Percentiles rank a stretch among this genome's conserved stretches.
These are phyloP conservation scores for Tripterygium wilfordii DNA, from an alignment of 177 flowering plant genomes.

Conservation along the genomic window DNA sequence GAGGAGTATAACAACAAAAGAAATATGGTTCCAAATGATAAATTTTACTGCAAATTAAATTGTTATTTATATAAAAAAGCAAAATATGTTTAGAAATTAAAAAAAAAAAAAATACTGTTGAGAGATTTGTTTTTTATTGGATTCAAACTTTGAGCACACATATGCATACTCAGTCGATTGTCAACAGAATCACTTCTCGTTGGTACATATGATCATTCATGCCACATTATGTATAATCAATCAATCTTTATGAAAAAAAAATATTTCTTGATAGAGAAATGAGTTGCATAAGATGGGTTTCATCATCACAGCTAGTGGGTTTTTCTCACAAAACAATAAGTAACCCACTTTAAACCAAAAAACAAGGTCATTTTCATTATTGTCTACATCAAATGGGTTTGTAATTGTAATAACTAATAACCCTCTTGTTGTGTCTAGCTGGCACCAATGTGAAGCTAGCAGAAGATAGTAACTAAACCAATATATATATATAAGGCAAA, in stretches of 20 bases:
- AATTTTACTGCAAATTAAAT: not conserved
- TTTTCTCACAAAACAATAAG: not conserved
- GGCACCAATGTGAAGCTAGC: conserved; percentile 33
- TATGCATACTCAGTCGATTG: too few species aligned
- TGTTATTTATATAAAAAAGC: not conserved
- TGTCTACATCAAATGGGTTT: conserved; percentile 14
- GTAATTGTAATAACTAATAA: too few species aligned
- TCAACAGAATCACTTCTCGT: conserved; percentile 13
- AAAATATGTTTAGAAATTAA: conserved; percentile 1
- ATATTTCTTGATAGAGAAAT: not conserved
- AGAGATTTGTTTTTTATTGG: too few species aligned
- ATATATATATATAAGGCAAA: too few species aligned
- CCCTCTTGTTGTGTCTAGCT: conserved; percentile 16
- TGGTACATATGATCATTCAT: not conserved
- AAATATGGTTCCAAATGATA: conserved; percentile 1
- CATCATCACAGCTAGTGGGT: conserved; percentile 3
- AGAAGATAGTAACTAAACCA: too few species aligned
- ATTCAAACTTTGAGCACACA: too few species aligned
- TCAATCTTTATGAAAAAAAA: not conserved
- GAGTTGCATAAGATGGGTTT: too few species aligned
- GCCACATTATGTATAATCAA: not conserved
- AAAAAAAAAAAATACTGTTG: conserved; percentile 5
- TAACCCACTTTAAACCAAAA: not conserved
- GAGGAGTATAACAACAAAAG: conserved; percentile 5
- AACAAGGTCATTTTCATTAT: conserved; percentile 21